phyloP scores from a whole-genome alignment of 2,329 filamentous ascomycete species.

The Hypoxylon sp. region DNA sequence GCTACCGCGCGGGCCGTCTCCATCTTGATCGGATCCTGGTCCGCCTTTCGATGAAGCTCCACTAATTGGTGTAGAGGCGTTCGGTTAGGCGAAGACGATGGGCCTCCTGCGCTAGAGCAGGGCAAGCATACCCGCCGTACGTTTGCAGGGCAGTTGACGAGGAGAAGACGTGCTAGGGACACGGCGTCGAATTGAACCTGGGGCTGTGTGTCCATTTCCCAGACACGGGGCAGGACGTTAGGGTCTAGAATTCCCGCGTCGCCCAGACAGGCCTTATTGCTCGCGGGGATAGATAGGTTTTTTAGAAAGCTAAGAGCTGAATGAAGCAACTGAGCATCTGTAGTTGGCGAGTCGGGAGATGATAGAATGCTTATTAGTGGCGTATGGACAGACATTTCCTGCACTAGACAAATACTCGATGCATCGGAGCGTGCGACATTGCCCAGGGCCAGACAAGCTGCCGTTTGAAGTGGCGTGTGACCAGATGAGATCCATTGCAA shows the following conservation, averaged over 20 bases:
- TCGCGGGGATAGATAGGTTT: constrained; percentile 72
- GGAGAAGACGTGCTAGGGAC: constrained; percentile 70
- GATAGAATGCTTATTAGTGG: constrained; percentile 63
- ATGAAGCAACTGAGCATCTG: constrained; percentile 68
- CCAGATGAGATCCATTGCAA: constrained; percentile 62
- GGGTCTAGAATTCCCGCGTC: constrained; percentile 61
- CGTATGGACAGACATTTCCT: constrained; percentile 59
- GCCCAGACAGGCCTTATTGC: constrained; percentile 68
- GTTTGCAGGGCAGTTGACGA: constrained; percentile 68
- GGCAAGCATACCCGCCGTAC: constrained; percentile 64
- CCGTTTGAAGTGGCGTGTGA: constrained; percentile 65
- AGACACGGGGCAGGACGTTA: constrained; percentile 66
- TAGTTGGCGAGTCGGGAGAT: constrained; percentile 54
- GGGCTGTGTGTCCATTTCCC: constrained; percentile 65
- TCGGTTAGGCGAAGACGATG: constrained; percentile 29
- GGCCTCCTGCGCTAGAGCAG: neutral
- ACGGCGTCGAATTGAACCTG: constrained; percentile 74
- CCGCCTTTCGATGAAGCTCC: constrained; percentile 60
- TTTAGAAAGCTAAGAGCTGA: constrained; percentile 73
- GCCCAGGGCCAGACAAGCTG: constrained; percentile 72
- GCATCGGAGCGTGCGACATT: constrained; percentile 74
- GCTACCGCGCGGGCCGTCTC: constrained; percentile 70
- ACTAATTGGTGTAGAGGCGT: constrained; percentile 59
- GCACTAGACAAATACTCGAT: constrained; percentile 66
- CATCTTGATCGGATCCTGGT: constrained; percentile 69